Evolutionary conservation across 2,329 filamentous ascomycete species (phyloP).

Genomic region (Aspergillus fructus): DNA sequence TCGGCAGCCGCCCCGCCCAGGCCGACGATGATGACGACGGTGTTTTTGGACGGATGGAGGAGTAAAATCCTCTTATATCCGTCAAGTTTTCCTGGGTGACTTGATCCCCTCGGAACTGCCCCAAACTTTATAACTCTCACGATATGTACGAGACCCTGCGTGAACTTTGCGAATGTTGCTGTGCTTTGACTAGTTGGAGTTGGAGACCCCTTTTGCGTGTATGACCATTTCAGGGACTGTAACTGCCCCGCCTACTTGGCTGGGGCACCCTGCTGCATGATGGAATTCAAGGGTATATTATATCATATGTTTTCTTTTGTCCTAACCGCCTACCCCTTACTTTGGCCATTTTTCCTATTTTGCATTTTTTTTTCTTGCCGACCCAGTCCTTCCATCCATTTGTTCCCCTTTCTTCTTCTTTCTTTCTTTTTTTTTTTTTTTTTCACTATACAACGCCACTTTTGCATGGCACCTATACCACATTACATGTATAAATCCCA

Average conservation of each 20-base stretch:
- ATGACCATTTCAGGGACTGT: conserved; percentile 18
- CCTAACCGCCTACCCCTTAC: background rate
- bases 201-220: conserved; percentile 25
- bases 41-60: conserved; percentile 95
- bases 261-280: conserved; percentile 10
- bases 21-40: conserved; percentile 92
- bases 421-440: background rate
- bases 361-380: conserved; percentile 5
- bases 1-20: conserved; percentile 48
- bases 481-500: conserved; percentile 6
- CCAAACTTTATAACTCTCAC: conserved; percentile 26
- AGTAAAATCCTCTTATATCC: conserved; percentile 51
- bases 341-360: conserved; percentile 2
- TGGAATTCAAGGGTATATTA: conserved; percentile 14
- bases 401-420: conserved; percentile 2
- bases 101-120: conserved; percentile 10
- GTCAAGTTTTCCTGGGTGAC: conserved; percentile 1
- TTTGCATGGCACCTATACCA: conserved; percentile 4
- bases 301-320: conserved; percentile 8
- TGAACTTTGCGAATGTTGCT: conserved; percentile 29
- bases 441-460: background rate
- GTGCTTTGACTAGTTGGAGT: conserved; percentile 26
- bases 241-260: conserved; percentile 3
- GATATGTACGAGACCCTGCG: conserved; percentile 43
- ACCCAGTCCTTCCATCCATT: background rate